phyloP scores from a whole-genome alignment of 352 stramenopile species.

The Pilasporangium apinafurcum region DNA sequence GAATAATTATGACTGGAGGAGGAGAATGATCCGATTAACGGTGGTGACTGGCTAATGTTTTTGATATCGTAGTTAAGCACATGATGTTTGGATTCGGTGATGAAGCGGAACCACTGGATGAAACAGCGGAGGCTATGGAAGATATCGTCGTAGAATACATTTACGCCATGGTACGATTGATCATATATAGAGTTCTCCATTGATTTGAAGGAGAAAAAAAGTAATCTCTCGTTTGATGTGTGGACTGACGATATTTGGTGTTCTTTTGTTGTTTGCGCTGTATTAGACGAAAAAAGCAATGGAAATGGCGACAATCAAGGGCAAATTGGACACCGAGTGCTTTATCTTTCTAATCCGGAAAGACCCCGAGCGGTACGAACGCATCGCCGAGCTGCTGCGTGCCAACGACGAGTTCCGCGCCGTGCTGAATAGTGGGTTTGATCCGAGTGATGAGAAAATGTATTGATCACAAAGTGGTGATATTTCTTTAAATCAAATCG shows the following conservation, averaged over 20 bases:
- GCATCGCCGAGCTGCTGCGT: slow-evolving; percentile 73
- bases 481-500: too few species aligned
- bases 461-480: slow-evolving; percentile 27
- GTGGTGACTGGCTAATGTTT: background rate
- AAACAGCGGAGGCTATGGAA: slow-evolving; percentile 80
- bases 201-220: too few species aligned
- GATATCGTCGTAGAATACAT: slow-evolving; percentile 82
- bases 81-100: slow-evolving; percentile 89
- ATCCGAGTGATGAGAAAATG: slow-evolving; percentile 86
- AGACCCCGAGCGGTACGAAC: slow-evolving; percentile 73
- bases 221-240: background rate
- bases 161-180: slow-evolving; percentile 61
- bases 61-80: slow-evolving; percentile 66
- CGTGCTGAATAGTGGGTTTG: slow-evolving; percentile 84
- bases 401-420: slow-evolving; percentile 84
- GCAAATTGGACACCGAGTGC: slow-evolving; percentile 84
- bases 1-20: background rate
- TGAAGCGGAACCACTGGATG: slow-evolving; percentile 56
- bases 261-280: background rate
- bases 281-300: slow-evolving; percentile 83
- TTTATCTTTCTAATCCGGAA: slow-evolving; percentile 89
- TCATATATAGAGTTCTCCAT: background rate
- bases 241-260: background rate
- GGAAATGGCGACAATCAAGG: slow-evolving; percentile 74
- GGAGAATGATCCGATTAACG: background rate